These are phyloP conservation scores for Penicillium palitans DNA, from an alignment of 2,329 filamentous ascomycete genomes.

Conservation along the genomic window DNA sequence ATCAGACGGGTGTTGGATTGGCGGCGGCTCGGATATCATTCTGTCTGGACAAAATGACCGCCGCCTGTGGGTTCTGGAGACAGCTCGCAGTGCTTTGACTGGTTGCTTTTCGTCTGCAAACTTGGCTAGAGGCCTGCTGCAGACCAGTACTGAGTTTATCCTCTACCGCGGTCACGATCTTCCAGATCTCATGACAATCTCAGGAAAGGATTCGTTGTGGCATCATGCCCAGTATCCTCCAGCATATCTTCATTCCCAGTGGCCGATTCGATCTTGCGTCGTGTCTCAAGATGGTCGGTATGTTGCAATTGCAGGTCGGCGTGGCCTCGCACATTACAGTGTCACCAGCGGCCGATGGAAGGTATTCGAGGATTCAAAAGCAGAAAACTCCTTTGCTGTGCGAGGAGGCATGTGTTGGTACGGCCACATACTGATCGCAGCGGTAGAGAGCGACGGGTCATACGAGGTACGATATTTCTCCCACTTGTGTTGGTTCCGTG, in stretches of 20 bases:
- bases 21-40: slow-evolving; percentile 81
- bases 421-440: slow-evolving; percentile 89
- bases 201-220: slow-evolving; percentile 91
- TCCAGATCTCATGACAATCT: slow-evolving; percentile 85
- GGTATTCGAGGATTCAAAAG: slow-evolving; percentile 76
- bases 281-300: slow-evolving; percentile 92
- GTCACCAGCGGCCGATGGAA: slow-evolving; percentile 94
- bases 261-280: slow-evolving; percentile 85
- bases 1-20: slow-evolving; percentile 78
- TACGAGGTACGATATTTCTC: slow-evolving; percentile 60
- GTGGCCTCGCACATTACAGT: slow-evolving; percentile 93
- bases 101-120: slow-evolving; percentile 92
- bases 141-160: slow-evolving; percentile 85
- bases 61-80: slow-evolving; percentile 82
- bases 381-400: slow-evolving; percentile 89
- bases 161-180: slow-evolving; percentile 92
- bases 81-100: slow-evolving; percentile 89
- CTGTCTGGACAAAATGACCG: slow-evolving; percentile 71
- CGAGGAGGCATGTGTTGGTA: slow-evolving; percentile 99
- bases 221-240: slow-evolving; percentile 85
- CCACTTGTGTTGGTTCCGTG: background rate
- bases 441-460: slow-evolving; percentile 79
- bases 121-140: slow-evolving; percentile 81
- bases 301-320: slow-evolving; percentile 88
- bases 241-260: slow-evolving; percentile 83